Evolutionary conservation across 108 stramenopile genomes (phyloP).

Genomic region (Mediolabrus comicus): DNA sequence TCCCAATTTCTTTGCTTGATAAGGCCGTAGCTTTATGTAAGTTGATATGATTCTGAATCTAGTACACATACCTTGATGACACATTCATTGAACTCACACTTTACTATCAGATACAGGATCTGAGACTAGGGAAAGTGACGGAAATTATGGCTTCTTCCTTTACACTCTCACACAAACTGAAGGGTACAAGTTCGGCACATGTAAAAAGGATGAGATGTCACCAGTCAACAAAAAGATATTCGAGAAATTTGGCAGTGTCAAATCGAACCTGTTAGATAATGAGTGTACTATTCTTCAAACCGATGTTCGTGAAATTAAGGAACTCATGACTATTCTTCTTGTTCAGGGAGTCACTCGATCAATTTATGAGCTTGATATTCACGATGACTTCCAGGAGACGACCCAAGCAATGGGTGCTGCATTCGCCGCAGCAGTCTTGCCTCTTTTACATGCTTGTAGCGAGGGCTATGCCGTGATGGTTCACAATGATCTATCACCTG

Average conservation of each 20-base stretch:
- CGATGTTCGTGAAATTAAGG: constrained; percentile 1
- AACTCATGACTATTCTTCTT: constrained; percentile 11
- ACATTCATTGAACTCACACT: too few relatives aligned
- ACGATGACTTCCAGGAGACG: constrained; percentile 21
- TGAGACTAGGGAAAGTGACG: constrained; percentile 1
- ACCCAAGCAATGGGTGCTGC: constrained; percentile 15
- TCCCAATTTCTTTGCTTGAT: constrained; percentile 1
- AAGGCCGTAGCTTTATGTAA: constrained; percentile 23
- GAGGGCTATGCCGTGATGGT: constrained; percentile 17
- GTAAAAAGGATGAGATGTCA: constrained; percentile 3
- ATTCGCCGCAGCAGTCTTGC: constrained; percentile 1
- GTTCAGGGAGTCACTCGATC: constrained; percentile 11
- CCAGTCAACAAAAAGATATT: constrained; percentile 16
- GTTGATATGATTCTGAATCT: too few relatives aligned
- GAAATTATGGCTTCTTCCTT: constrained; percentile 2
- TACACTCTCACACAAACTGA: constrained; percentile 8
- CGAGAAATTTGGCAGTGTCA: background rate
- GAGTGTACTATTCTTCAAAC: background rate
- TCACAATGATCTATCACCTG: constrained; percentile 10
- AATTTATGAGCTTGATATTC: constrained; percentile 8
- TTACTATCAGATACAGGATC: constrained; percentile 23
- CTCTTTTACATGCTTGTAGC: constrained; percentile 7
- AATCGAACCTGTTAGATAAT: background rate
- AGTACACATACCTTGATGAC: too few relatives aligned
- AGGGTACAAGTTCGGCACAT: constrained; percentile 13